Evolutionary conservation across 1,284 basidiomycete genomes (phyloP), one percentile per base, ranked within the genome.

Genomic region (Fistulinella cinereoalba): DNA sequence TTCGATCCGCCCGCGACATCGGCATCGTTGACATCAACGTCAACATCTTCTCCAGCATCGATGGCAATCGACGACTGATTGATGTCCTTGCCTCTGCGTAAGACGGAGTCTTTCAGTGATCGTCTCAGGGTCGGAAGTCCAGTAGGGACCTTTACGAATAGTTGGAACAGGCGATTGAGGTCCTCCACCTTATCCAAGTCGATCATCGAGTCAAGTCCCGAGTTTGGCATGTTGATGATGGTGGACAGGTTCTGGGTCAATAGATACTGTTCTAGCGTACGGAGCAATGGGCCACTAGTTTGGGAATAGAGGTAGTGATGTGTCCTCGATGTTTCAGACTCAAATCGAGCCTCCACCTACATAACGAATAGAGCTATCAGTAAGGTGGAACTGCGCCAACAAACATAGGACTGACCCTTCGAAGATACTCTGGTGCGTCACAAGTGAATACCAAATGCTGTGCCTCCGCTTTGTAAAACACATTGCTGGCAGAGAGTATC

Each of bases 141-240:
- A 9, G 72, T 68, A 1, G 84, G 74, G 11, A 98, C 90, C 57
- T 77, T 77, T 3, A 66, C 69, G 65, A 88, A 96, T 8, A 99
- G 75, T 3, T 80, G 77, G 67, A 92, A 96, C 47, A 99, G 67
- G 10, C 93, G 81, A 15, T 77, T 76, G 18, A 99, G 75, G 59
- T 97, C 92, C 7, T 83, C 79, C 15, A 80, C 69, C 58, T 86
- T 88, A 62, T 92, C 82, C 16, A 79, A 69, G 61, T 98, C 92
- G 41, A 99, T 78, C 91, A 99, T 92, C 11, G 74, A 71, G 52
- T 93, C 85, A 36, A 99, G 71, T 3, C 97, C 97, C 3, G 93
- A 92, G 47, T 86, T 83, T 0, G 84, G 79, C 80, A 92, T 92
- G 34, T 76, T 74, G 52, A 98, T 80, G 46, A 98, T 79, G 6